phyloP scores from a whole-genome alignment of 2,329 filamentous ascomycete genomes.

The Saccharata proteae region DNA sequence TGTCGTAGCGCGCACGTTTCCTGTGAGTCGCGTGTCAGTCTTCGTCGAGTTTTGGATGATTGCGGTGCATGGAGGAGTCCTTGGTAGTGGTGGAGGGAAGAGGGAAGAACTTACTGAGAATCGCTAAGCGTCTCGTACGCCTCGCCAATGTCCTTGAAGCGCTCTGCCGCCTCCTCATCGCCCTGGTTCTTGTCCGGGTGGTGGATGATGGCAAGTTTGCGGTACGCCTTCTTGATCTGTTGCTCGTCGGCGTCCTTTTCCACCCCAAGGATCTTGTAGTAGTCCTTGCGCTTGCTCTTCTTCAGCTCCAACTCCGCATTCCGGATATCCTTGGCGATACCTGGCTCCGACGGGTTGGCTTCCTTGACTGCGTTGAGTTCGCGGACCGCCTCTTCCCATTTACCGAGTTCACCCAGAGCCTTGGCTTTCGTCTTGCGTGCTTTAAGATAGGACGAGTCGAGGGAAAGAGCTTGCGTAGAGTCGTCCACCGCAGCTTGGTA shows the following conservation, averaged over 20 bases:
- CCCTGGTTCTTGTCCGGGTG: conserved; percentile 97
- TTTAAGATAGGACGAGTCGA: conserved; percentile 80
- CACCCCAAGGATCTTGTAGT: conserved; percentile 92
- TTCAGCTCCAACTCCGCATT: conserved; percentile 91
- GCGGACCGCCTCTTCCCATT: conserved; percentile 83
- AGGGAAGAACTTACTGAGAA: conserved; percentile 55
- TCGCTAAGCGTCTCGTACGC: conserved; percentile 94
- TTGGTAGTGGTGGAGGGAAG: too few species aligned
- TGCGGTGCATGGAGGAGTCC: neutral
- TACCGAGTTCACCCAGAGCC: conserved; percentile 69
- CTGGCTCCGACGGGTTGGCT: conserved; percentile 67
- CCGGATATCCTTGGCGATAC: conserved; percentile 71
- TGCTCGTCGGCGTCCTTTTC: conserved; percentile 72
- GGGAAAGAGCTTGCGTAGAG: conserved; percentile 68
- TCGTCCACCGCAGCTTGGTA: conserved; percentile 73
- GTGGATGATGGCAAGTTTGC: conserved; percentile 84
- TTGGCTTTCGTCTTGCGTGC: conserved; percentile 91
- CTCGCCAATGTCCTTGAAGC: conserved; percentile 97
- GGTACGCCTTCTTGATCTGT: conserved; percentile 93
- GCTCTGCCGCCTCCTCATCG: conserved; percentile 69
- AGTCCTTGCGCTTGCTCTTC: conserved; percentile 95
- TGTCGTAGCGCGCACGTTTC: conserved; percentile 84
- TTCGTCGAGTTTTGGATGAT: neutral
- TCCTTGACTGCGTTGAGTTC: conserved; percentile 84
- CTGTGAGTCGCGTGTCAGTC: conserved; percentile 28